Conservation (phyloP, 352 stramenopile species). For the Blastocystis sp. region DNA sequence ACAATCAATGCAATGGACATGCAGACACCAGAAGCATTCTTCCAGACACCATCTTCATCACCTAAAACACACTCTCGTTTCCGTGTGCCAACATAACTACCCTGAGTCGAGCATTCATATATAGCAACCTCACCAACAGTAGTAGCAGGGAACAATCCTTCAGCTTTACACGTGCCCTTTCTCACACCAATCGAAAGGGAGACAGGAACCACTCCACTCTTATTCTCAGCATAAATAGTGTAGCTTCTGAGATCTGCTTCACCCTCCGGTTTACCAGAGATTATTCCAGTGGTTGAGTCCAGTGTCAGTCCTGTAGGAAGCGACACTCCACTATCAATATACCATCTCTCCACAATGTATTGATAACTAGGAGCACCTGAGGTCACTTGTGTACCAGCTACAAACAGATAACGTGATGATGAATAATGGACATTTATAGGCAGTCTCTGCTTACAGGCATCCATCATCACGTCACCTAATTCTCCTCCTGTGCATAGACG, state of each 20-base stretch:
- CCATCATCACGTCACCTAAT: conserved; percentile 1
- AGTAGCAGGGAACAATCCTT: conserved; percentile 28
- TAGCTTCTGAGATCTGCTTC: neutral
- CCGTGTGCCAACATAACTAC: conserved; percentile 51
- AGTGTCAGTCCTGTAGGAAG: conserved; percentile 14
- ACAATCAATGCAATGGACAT: conserved; percentile 35
- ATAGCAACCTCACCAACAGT: neutral
- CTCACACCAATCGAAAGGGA: neutral
- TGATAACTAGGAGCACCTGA: neutral
- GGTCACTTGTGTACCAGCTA: conserved; percentile 40
- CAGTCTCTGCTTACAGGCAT: neutral
- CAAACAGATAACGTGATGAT: neutral
- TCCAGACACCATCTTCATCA: conserved; percentile 28
- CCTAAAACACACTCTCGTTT: conserved; percentile 19
- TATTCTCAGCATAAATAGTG: conserved; percentile 6
- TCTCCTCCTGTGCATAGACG: neutral
- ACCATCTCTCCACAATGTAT: conserved; percentile 24
- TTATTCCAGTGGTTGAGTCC: neutral
- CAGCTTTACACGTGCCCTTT: neutral
- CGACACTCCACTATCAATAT: neutral
- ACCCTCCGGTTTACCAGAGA: neutral
- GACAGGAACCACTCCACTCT: neutral
- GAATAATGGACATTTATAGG: neutral
- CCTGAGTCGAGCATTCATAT: conserved; percentile 31
- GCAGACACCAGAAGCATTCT: conserved; percentile 15